A percentile compares a stretch with the other conserved stretches of the same genome.
These are phyloP conservation scores for Zygosaccharomyces sapae DNA, from an alignment of 1,139 yeast genomes.

Conservation along the genomic window DNA sequence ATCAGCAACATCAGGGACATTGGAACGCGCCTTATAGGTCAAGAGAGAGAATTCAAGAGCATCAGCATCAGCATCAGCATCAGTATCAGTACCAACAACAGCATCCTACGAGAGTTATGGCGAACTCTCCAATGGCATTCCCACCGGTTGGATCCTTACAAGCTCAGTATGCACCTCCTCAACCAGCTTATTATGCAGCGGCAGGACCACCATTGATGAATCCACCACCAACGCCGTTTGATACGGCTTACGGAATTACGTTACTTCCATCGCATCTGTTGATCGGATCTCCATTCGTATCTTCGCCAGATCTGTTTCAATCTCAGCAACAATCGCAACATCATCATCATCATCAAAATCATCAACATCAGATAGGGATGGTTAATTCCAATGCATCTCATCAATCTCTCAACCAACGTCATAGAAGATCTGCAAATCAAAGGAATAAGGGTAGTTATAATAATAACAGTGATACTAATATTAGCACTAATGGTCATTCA, in stretches of 20 bases:
- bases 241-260: slow-evolving; percentile 54
- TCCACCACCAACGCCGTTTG: slow-evolving; percentile 50
- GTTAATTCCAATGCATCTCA: not conserved
- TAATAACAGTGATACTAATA: not conserved
- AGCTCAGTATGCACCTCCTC: slow-evolving; percentile 12
- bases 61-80: slow-evolving; percentile 5
- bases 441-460: not conserved
- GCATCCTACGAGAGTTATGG: slow-evolving; percentile 4
- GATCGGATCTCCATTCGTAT: slow-evolving; percentile 62
- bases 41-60: slow-evolving; percentile 7
- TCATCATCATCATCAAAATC: slow-evolving; percentile 9
- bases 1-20: slow-evolving; percentile 8
- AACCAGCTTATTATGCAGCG: slow-evolving; percentile 12
- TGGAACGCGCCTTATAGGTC: slow-evolving; percentile 4
- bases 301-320: slow-evolving; percentile 38
- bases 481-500: slow-evolving; percentile 3
- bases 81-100: too few species aligned
- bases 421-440: slow-evolving; percentile 1
- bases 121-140: slow-evolving; percentile 9
- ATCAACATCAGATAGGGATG: slow-evolving; percentile 26
- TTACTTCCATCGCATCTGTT: slow-evolving; percentile 67
- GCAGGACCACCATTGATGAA: slow-evolving; percentile 15
- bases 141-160: slow-evolving; percentile 12
- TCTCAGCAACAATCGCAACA: slow-evolving; percentile 22
- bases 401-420: slow-evolving; percentile 1